phyloP scores from a whole-genome alignment of 2,329 filamentous ascomycete genomes.

The Cladosporium sp. region DNA sequence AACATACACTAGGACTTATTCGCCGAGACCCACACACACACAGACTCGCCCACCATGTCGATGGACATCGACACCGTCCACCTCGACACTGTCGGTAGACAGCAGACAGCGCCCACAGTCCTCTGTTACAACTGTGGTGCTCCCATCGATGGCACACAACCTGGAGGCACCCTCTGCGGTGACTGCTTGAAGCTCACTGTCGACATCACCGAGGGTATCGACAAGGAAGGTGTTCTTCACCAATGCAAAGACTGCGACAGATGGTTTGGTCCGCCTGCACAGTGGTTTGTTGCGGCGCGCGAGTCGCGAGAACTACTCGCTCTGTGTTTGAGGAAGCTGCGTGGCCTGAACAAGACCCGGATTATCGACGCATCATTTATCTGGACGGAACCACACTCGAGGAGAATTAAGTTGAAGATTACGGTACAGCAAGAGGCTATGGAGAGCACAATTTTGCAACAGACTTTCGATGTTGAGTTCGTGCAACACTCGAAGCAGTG shows the following conservation, averaged over 20 bases:
- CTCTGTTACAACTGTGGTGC: conserved; percentile 97
- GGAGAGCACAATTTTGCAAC: conserved; percentile 71
- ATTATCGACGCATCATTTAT: conserved; percentile 96
- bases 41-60: conserved; percentile 29
- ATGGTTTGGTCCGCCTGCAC: conserved; percentile 81
- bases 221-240: conserved; percentile 82
- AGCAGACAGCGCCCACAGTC: conserved; percentile 55
- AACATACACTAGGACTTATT: background rate
- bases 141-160: conserved; percentile 84
- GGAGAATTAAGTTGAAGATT: conserved; percentile 88
- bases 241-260: conserved; percentile 92
- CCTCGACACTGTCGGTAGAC: conserved; percentile 18
- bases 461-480: conserved; percentile 92
- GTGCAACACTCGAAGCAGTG: conserved; percentile 90
- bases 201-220: conserved; percentile 88
- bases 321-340: conserved; percentile 81
- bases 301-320: conserved; percentile 92
- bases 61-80: conserved; percentile 35
- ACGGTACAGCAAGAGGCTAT: conserved; percentile 75
- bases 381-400: conserved; percentile 96
- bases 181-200: conserved; percentile 94
- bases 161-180: conserved; percentile 84
- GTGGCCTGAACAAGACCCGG: conserved; percentile 80
- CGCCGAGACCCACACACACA: background rate
- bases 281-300: conserved; percentile 78